Evolutionary conservation across 495 filamentous ascomycete species (phyloP).

Genomic region (Hypoxylon fragiforme): DNA sequence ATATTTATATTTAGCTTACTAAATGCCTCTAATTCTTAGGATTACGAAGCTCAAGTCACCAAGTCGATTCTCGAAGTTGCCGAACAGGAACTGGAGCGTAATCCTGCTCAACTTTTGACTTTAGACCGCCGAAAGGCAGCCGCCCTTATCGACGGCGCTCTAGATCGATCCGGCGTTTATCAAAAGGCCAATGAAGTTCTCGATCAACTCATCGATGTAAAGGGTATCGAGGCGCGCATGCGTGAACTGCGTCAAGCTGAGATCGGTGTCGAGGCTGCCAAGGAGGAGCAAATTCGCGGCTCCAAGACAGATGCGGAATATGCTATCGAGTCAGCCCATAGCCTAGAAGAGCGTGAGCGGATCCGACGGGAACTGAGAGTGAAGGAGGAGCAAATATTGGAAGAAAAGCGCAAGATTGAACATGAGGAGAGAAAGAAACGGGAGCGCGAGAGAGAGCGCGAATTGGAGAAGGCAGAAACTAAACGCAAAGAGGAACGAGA

Average conservation of each 20-base stretch:
- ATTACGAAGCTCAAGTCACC: conserved; percentile 67
- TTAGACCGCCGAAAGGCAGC: conserved; percentile 80
- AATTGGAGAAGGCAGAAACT: conserved; percentile 61
- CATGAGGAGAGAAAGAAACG: conserved; percentile 67
- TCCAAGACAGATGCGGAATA: conserved; percentile 85
- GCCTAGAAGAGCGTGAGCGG: conserved; percentile 65
- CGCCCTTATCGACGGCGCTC: conserved; percentile 81
- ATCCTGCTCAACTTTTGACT: conserved; percentile 70
- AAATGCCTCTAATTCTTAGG: conserved; percentile 47
- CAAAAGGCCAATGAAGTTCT: conserved; percentile 70
- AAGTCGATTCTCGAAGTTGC: conserved; percentile 70
- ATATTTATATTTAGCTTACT: not conserved
- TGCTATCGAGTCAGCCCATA: conserved; percentile 68
- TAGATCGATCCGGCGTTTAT: conserved; percentile 81
- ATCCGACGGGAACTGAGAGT: conserved; percentile 65
- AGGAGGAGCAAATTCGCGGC: conserved; percentile 67
- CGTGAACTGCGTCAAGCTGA: conserved; percentile 71
- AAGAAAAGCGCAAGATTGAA: conserved; percentile 66
- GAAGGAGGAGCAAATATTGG: conserved; percentile 64
- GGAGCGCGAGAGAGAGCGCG: conserved; percentile 59
- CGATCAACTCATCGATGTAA: conserved; percentile 66
- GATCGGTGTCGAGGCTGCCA: conserved; percentile 72
- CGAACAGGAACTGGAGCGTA: conserved; percentile 79
- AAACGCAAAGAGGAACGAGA: conserved; percentile 56
- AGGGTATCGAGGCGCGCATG: conserved; percentile 67